phyloP scores from a whole-genome alignment of 1,284 basidiomycete genomes.

The Boletus albobrunnescens region DNA sequence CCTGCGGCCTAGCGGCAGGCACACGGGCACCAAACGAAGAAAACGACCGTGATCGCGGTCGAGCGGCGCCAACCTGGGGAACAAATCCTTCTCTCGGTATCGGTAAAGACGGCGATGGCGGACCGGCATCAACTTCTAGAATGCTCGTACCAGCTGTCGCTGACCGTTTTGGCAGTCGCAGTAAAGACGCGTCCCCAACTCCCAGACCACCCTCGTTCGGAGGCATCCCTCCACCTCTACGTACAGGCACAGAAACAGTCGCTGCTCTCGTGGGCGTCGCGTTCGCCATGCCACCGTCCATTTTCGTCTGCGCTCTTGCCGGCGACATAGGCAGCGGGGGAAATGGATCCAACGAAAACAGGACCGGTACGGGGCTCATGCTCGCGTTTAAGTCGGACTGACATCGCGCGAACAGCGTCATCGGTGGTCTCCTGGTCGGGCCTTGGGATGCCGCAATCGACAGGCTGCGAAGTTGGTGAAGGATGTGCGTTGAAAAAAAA shows the following conservation, averaged over 20 bases:
- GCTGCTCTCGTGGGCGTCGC: conserved; percentile 27
- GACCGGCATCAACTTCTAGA: neutral
- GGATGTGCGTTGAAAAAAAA: conserved; percentile 25
- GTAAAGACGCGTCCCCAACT: neutral
- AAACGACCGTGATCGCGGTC: conserved; percentile 72
- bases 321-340: conserved; percentile 24
- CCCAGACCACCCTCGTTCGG: neutral
- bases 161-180: conserved; percentile 21
- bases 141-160: neutral
- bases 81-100: conserved; percentile 62
- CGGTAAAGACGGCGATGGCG: conserved; percentile 11
- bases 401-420: conserved; percentile 63
- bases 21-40: conserved; percentile 51
- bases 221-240: conserved; percentile 15
- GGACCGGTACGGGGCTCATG: conserved; percentile 60
- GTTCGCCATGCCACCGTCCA: conserved; percentile 1
- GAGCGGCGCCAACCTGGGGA: conserved; percentile 45
- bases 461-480: conserved; percentile 29
- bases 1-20: neutral
- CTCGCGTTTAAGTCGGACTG: conserved; percentile 51
- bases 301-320: neutral
- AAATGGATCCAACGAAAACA: conserved; percentile 59
- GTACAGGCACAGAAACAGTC: conserved; percentile 32
- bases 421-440: conserved; percentile 27
- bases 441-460: conserved; percentile 15